phyloP scores from a whole-genome alignment of 306 rosid genomes.

The Pachyrhizus erosus region DNA sequence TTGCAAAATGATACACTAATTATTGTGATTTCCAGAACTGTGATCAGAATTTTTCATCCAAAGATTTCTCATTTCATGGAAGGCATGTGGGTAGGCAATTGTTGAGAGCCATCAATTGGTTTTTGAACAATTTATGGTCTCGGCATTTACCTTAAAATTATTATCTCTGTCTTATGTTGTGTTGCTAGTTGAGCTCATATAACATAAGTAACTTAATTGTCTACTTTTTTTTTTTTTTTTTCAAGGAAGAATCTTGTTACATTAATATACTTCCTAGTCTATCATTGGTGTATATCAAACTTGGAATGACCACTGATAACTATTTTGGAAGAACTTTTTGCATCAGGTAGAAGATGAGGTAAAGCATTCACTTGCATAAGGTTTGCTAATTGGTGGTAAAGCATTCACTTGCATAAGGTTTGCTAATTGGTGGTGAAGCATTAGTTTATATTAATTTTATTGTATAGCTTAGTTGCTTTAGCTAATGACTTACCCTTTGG shows the following conservation, averaged over 20 bases:
- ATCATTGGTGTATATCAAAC: not conserved
- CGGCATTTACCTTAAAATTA: not conserved
- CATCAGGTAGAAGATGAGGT: not conserved
- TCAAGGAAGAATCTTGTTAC: not conserved
- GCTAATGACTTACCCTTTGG: not conserved
- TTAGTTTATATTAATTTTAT: not conserved
- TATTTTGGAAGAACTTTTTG: conserved; percentile 18
- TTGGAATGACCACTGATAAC: not conserved
- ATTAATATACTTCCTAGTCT: not conserved
- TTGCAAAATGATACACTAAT: not conserved
- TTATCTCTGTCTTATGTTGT: not conserved
- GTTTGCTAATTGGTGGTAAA: not conserved
- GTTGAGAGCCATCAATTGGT: not conserved
- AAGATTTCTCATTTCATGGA: not conserved
- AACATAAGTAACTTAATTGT: not conserved
- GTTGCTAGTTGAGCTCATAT: not conserved
- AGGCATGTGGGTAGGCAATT: not conserved
- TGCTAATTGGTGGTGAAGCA: not conserved
- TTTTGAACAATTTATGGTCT: not conserved
- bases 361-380: not conserved
- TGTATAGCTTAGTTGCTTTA: not conserved
- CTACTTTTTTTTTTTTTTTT: not conserved
- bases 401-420: not conserved
- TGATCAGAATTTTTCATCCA: not conserved
- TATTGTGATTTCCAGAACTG: not conserved